Evolutionary conservation across 768 basidiomycete genomes (phyloP), one percentile per base, ranked within the genome.

Genomic region (Peribolospora baueri): DNA sequence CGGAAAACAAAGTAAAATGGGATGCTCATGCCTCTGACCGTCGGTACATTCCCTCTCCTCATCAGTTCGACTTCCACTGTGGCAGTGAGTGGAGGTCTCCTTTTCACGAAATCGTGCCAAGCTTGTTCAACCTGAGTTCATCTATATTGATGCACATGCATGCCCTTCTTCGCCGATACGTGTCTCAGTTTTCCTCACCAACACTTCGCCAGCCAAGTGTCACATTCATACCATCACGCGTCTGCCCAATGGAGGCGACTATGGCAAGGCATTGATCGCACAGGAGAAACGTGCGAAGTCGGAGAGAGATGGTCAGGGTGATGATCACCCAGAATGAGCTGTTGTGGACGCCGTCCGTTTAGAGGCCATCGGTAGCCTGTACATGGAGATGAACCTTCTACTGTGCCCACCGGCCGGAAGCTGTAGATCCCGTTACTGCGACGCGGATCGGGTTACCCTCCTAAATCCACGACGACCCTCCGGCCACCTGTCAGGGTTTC

Each of bases 21-120:
- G 2, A 25, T 25, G 25, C 25, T 25, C 25, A 25, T 25, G 25
- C 25, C 6, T n/a, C 46, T 25, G 25, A 25, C 25, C 25, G 25
- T 25, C 25, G 25, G 25, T 1, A 25, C 25, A 25, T 1, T n/a
- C 46, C n/a, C 36, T 39, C 9, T 52, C 11, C 37, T 52, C 11
- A 3, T 10, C 43, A 60, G 60, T 64, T 65, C 46, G 64, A 65
- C 55, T 64, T 64, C 55, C 64, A 65, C 54, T 65, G 63, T 53
- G 64, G 64, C n/a, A 63, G 61, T 62, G 41, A 53, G 61, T 58
- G 13, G 3, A 37, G 10, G 41, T 37, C 37, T 38, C 46, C 25
- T 41, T 48, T 10, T 11, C 1, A 3, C 48, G 8, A 8, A 39
- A 52, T 8, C 5, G 25, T 14, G 10, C 13, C 36, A 8, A 39